Conservation (phyloP, 305 asterid genomes). For the Fraxinus greggii region DNA sequence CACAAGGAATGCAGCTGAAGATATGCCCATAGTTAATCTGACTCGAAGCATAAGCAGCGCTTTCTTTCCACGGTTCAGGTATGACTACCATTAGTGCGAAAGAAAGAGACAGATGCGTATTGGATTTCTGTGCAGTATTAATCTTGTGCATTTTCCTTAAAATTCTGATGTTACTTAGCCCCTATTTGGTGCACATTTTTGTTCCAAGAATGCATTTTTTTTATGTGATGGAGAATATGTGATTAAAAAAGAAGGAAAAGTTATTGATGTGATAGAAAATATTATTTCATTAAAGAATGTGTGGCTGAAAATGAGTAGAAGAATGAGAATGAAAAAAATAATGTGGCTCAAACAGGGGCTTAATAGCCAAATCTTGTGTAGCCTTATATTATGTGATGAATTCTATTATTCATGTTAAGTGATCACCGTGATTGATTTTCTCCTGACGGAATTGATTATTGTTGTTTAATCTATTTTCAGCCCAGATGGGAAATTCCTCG, state of each 20-base stretch:
- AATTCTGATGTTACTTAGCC: constrained; percentile 7
- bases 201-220: no score
- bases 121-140: not conserved
- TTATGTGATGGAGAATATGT: no score
- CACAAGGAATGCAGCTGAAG: constrained; percentile 52
- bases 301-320: no score
- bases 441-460: not conserved
- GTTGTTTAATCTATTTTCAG: constrained; percentile 43
- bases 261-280: no score
- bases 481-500: constrained; percentile 74
- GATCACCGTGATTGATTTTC: not conserved
- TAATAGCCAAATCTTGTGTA: not conserved
- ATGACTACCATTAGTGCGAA: not conserved
- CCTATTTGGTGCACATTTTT: no score
- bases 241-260: no score
- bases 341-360: no score
- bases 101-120: not conserved
- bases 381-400: not conserved
- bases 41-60: constrained; percentile 73
- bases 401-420: not conserved
- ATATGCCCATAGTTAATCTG: constrained; percentile 36
- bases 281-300: no score
- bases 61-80: constrained; percentile 88
- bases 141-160: constrained; percentile 6
- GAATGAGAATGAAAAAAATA: no score